Percentiles rank a stretch among this genome's conserved stretches.
Evolutionary conservation across 139 green algal genomes (phyloP).

Genomic region (Micromonas commoda): DNA sequence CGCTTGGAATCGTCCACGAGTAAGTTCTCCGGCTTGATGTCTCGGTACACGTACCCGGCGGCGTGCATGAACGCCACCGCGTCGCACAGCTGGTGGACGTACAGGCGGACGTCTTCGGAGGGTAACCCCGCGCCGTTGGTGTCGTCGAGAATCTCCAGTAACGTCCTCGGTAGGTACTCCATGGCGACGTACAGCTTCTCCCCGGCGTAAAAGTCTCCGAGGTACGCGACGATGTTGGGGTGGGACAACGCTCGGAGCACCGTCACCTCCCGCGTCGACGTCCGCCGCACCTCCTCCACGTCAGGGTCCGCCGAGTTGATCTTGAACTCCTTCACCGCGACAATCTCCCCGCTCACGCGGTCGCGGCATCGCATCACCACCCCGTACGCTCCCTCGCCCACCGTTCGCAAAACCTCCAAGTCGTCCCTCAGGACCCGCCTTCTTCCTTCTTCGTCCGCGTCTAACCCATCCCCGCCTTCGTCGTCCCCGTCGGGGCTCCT

Average conservation of each 20-base stretch:
- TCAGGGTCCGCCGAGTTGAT: conserved; percentile 43
- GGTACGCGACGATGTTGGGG: conserved; percentile 47
- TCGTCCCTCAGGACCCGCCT: conserved; percentile 14
- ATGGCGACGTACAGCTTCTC: conserved; percentile 58
- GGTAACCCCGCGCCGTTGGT: background rate
- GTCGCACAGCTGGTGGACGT: conserved; percentile 58
- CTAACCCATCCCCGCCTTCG: too few species aligned
- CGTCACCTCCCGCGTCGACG: conserved; percentile 44
- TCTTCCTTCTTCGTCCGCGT: background rate
- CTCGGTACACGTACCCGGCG: conserved; percentile 49
- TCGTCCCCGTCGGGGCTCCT: too few species aligned
- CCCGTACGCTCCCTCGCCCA: conserved; percentile 40
- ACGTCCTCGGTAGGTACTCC: conserved; percentile 56
- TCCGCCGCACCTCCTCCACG: conserved; percentile 53
- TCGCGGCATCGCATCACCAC: conserved; percentile 32
- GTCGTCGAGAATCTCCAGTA: conserved; percentile 57
- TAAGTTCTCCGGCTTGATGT: conserved; percentile 63
- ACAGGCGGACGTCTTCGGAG: conserved; percentile 33
- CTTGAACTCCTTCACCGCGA: conserved; percentile 43
- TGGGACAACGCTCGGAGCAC: conserved; percentile 44
- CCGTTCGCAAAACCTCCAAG: conserved; percentile 28
- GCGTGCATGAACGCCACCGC: conserved; percentile 53
- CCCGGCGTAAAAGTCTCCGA: conserved; percentile 50
- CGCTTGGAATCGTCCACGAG: conserved; percentile 47
- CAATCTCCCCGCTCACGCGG: background rate